Evolutionary conservation across 306 rosid genomes (phyloP), one percentile per base, ranked within the genome.

Genomic region (Castanospermum australe): DNA sequence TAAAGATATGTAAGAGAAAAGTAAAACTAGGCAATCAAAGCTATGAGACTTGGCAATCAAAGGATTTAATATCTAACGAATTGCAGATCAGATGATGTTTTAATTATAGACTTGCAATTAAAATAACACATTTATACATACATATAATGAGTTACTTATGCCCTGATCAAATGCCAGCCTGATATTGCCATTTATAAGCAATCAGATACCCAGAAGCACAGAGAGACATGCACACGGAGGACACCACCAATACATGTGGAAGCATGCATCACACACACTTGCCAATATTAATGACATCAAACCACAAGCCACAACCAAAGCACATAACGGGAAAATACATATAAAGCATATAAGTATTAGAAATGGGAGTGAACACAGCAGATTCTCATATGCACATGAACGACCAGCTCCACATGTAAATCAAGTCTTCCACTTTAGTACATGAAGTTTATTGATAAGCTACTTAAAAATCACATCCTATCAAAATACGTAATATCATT

Each of bases 351-450:
- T 18, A 52, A 32, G 62, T 5, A 59, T 79, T 39, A 55, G 66
- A n/a, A 30, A 54, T 9, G 62, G 55, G 30, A 70, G 79, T 69
- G 64, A 76, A 51, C 64, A 30, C 68, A 35, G 4, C 20, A 39
- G 25, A n/a, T 28, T 63, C 76, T 47, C 30, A 50, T 11, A 77
- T 77, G 51, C 60, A 50, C 41, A 38, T 6, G 24, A 32, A 24
- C 13, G 38, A 44, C 22, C 60, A 75, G 25, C 71, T 50, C 51
- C 30, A 32, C 30, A 42, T 32, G 18, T 13, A 48, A 60, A 33
- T 65, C 51, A 69, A 75, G 75, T 24, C 67, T 76, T 61, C 55
- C 62, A 80, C 68, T 54, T 60, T 22, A 63, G 64, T 8, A 52
- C 71, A 41, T 32, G 24, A 44, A 64, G 17, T 75, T 79, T 75